phyloP scores from a whole-genome alignment of 169 alveolate genomes.

The Babesia ovis region DNA sequence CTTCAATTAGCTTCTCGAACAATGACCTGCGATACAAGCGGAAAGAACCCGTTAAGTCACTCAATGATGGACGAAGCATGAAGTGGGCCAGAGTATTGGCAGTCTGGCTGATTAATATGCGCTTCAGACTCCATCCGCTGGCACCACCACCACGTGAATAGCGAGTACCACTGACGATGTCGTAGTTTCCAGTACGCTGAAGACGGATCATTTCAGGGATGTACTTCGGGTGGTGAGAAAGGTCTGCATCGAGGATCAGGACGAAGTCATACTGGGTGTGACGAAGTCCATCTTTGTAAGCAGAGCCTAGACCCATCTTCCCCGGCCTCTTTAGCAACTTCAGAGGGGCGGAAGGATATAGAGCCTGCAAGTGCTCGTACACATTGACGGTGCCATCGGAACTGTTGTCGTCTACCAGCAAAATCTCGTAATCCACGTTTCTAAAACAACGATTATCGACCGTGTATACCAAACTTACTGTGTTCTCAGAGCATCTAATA shows the following conservation, averaged over 20 bases:
- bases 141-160: constrained; percentile 94
- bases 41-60: constrained; percentile 95
- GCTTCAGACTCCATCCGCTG: constrained; percentile 92
- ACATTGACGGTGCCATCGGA: constrained; percentile 93
- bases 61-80: constrained; percentile 78
- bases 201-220: constrained; percentile 87
- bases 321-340: constrained; percentile 88
- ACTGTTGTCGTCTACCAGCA: constrained; percentile 93
- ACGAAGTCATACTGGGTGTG: constrained; percentile 89
- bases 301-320: constrained; percentile 95
- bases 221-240: constrained; percentile 96
- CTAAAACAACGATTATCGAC: constrained; percentile 33
- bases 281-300: constrained; percentile 93
- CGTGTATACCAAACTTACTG: constrained; percentile 61
- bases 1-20: constrained; percentile 75
- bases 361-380: constrained; percentile 80
- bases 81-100: constrained; percentile 91
- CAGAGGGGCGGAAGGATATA: constrained; percentile 85
- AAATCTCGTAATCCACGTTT: constrained; percentile 86
- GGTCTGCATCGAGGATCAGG: constrained; percentile 96
- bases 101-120: constrained; percentile 91
- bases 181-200: constrained; percentile 87
- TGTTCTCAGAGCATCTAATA: constrained; percentile 81
- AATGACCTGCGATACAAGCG: constrained; percentile 90
- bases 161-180: constrained; percentile 96